Conservation (phyloP, 805 yeast genomes). For the Candida arabinofermentans region DNA sequence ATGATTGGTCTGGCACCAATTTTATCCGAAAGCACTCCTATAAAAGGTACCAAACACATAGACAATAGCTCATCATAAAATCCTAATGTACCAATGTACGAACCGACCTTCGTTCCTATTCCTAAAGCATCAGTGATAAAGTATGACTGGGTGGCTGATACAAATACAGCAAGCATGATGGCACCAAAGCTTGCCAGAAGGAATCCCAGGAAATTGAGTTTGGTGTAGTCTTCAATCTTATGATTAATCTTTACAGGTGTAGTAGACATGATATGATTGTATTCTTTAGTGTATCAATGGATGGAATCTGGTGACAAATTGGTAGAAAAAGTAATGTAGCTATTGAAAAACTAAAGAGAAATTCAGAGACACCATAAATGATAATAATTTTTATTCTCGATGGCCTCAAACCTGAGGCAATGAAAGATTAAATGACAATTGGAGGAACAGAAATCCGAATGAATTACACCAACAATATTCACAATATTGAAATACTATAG, state of each 20-base stretch:
- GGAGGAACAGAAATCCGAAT: too few relatives aligned
- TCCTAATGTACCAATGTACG: slow-evolving; percentile 45
- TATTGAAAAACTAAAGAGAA: too few relatives aligned
- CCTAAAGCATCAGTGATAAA: slow-evolving; percentile 31
- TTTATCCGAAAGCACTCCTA: slow-evolving; percentile 62
- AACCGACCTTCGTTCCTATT: slow-evolving; percentile 33
- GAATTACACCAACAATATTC: too few relatives aligned
- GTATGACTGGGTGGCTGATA: slow-evolving; percentile 29
- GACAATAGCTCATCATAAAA: slow-evolving; percentile 58
- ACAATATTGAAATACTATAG: too few relatives aligned
- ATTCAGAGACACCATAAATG: too few relatives aligned
- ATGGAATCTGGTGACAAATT: too few relatives aligned
- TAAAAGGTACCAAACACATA: slow-evolving; percentile 50
- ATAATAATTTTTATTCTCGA: too few relatives aligned
- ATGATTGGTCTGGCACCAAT: slow-evolving; percentile 57
- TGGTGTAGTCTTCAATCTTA: slow-evolving; percentile 19
- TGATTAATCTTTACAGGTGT: slow-evolving; percentile 2
- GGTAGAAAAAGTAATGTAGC: too few relatives aligned
- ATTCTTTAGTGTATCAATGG: too few relatives aligned
- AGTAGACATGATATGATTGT: too few relatives aligned
- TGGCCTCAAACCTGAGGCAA: too few relatives aligned
- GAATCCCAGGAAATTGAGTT: slow-evolving; percentile 24
- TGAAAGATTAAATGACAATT: too few relatives aligned
- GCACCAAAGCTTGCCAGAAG: slow-evolving; percentile 18
- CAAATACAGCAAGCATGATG: slow-evolving; percentile 27